Percentiles rank a stretch among this genome's conserved stretches.
phyloP scores from a whole-genome alignment of 169 alveolate genomes.

The Eimeria falciformis region DNA sequence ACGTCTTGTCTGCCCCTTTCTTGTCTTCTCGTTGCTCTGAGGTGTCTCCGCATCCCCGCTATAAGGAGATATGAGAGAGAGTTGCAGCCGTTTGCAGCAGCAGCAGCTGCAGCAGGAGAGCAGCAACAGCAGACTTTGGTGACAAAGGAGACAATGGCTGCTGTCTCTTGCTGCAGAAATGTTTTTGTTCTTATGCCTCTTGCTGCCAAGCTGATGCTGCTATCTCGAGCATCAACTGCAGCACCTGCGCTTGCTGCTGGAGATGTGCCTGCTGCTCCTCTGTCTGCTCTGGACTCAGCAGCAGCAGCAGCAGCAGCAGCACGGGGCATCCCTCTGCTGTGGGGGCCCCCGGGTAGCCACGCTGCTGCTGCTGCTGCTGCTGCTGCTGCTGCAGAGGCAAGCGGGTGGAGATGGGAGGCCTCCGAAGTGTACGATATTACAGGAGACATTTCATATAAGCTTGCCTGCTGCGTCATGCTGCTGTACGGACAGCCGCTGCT shows the following conservation, averaged over 20 bases:
- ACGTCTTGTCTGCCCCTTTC: slow-evolving; percentile 71
- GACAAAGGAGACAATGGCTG: slow-evolving; percentile 46
- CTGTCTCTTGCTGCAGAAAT: slow-evolving; percentile 61
- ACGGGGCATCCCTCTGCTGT: slow-evolving; percentile 59
- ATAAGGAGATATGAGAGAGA: slow-evolving; percentile 12
- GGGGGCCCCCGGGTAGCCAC: slow-evolving; percentile 69
- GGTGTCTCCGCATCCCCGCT: slow-evolving; percentile 45
- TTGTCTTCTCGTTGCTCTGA: slow-evolving; percentile 66
- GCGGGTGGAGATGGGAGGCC: slow-evolving; percentile 58
- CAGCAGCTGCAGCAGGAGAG: slow-evolving; percentile 31
- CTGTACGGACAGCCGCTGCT: slow-evolving; percentile 77
- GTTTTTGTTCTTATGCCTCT: slow-evolving; percentile 65
- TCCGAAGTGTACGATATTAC: slow-evolving; percentile 64
- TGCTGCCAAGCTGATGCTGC: slow-evolving; percentile 63
- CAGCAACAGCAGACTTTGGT: slow-evolving; percentile 37
- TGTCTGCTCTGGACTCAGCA: slow-evolving; percentile 28
- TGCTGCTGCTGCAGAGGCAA: slow-evolving; percentile 33
- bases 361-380: slow-evolving; percentile 40
- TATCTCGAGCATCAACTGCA: slow-evolving; percentile 47
- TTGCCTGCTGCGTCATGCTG: slow-evolving; percentile 74
- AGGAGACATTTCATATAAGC: slow-evolving; percentile 58
- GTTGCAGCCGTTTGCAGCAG: slow-evolving; percentile 39
- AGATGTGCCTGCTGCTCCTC: slow-evolving; percentile 54
- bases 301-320: slow-evolving; percentile 60
- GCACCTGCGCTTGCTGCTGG: slow-evolving; percentile 63